phyloP scores from a whole-genome alignment of 345 rosid genomes.

The Eucalyptus leucophloia region DNA sequence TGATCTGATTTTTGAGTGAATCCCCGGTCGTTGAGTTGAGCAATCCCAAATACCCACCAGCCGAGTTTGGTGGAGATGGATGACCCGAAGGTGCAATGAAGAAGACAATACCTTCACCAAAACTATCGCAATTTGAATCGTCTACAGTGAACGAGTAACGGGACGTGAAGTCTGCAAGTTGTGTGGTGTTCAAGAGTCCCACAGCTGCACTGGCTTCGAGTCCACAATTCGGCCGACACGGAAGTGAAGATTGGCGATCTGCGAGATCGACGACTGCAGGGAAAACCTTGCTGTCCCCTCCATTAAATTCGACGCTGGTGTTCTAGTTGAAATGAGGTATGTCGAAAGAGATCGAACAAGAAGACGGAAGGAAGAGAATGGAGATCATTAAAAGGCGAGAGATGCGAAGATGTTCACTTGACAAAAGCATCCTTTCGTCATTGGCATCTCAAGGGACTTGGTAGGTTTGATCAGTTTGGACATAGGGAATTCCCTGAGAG shows the following conservation, averaged over 20 bases:
- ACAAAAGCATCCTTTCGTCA: not conserved
- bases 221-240: not conserved
- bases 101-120: constrained; percentile 17
- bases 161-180: not conserved
- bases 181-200: not conserved
- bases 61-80: constrained; percentile 33
- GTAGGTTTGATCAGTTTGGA: not conserved
- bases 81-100: constrained; percentile 25
- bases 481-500: not conserved
- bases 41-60: constrained; percentile 24
- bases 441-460: not conserved
- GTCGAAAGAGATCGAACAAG: not conserved
- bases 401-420: not conserved
- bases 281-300: not conserved
- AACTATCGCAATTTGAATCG: not conserved
- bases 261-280: not conserved
- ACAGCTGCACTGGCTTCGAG: not conserved
- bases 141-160: not conserved
- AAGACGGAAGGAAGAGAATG: not conserved
- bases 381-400: not conserved
- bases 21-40: constrained; percentile 6
- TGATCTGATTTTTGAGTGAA: not conserved
- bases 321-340: not conserved
- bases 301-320: not conserved
- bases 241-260: not conserved